Conservation (phyloP, 2,329 filamentous ascomycete genomes). For the Escovopsis sp. region DNA sequence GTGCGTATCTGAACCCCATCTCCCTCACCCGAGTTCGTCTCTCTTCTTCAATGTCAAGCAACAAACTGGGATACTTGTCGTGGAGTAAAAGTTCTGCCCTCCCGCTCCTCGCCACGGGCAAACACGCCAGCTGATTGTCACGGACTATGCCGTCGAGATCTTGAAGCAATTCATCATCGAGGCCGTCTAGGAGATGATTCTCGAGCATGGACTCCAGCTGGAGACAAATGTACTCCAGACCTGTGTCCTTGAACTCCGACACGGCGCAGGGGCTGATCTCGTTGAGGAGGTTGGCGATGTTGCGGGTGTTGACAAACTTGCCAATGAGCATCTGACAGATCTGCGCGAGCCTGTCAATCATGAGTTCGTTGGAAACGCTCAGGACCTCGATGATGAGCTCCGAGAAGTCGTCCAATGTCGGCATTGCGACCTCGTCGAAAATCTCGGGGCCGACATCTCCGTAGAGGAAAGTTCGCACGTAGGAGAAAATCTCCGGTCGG, state of each 20-base stretch:
- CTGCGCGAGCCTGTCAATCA: constrained; percentile 82
- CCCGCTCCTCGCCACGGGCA: constrained; percentile 65
- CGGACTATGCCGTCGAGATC: constrained; percentile 72
- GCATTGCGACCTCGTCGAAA: constrained; percentile 60
- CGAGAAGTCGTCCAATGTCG: constrained; percentile 67
- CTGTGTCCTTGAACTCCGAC: constrained; percentile 72
- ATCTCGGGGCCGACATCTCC: constrained; percentile 66
- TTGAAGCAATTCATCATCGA: constrained; percentile 68
- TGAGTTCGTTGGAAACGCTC: constrained; percentile 80
- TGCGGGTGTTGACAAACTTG: constrained; percentile 70
- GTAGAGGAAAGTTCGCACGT: constrained; percentile 72
- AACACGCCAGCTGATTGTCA: constrained; percentile 64
- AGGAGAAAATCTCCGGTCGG: constrained; percentile 54
- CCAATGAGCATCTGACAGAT: constrained; percentile 78
- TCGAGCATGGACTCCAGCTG: constrained; percentile 88
- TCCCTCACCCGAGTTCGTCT: constrained; percentile 57
- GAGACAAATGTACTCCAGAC: constrained; percentile 79
- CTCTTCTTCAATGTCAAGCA: constrained; percentile 53
- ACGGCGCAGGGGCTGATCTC: constrained; percentile 74
- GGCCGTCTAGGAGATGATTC: constrained; percentile 70
- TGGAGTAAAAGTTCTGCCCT: constrained; percentile 52
- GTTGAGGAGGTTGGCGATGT: constrained; percentile 74
- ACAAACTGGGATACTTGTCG: constrained; percentile 48
- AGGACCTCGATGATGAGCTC: constrained; percentile 87
- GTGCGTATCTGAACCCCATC: constrained; percentile 52